Evolutionary conservation across 768 basidiomycete genomes (phyloP).

Genomic region (Trametes maxima): DNA sequence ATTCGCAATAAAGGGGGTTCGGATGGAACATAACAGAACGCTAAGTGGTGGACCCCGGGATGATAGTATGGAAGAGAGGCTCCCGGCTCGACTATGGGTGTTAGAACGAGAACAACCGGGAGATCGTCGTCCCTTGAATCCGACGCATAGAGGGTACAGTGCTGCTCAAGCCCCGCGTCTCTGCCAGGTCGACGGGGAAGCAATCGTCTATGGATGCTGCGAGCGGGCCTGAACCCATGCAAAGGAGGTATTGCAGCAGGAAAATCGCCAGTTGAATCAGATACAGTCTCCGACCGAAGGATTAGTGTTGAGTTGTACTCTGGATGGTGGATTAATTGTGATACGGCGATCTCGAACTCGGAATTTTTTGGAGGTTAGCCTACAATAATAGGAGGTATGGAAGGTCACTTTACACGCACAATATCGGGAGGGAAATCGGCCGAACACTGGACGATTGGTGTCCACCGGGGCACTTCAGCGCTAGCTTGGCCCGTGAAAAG

Average conservation of each 20-base stretch:
- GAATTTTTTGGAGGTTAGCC: background rate
- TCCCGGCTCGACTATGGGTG: constrained; percentile 52
- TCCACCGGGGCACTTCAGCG: constrained; percentile 26
- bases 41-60: constrained; percentile 77
- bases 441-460: constrained; percentile 33
- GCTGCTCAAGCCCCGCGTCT: constrained; percentile 74
- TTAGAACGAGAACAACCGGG: constrained; percentile 51
- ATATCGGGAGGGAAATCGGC: constrained; percentile 37
- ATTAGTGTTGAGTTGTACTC: constrained; percentile 94
- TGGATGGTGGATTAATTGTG: constrained; percentile 81
- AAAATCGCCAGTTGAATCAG: constrained; percentile 24
- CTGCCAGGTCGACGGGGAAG: constrained; percentile 79
- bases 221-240: constrained; percentile 42
- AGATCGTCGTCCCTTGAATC: constrained; percentile 7
- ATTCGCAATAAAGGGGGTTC: constrained; percentile 47
- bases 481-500: background rate
- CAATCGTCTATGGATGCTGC: constrained; percentile 65
- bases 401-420: constrained; percentile 23
- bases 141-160: constrained; percentile 66
- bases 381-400: background rate
- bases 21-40: constrained; percentile 66
- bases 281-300: constrained; percentile 73
- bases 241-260: constrained; percentile 39
- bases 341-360: constrained; percentile 76
- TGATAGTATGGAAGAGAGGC: constrained; percentile 84